These are phyloP conservation scores for Gardenia jasminoides DNA, from an alignment of 257 asterid genomes.

Conservation along the genomic window DNA sequence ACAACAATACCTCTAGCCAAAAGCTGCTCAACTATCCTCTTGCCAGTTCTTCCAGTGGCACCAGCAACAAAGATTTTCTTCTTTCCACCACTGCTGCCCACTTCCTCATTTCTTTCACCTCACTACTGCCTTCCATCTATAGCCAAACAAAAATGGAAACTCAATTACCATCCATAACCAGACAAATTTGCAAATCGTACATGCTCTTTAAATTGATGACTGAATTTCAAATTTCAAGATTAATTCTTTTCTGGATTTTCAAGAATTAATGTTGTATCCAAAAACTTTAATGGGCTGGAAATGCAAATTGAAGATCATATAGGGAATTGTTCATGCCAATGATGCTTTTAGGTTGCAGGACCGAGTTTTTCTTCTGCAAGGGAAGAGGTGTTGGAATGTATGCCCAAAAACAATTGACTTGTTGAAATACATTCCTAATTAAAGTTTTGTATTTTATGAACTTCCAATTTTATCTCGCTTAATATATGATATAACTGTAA, in stretches of 20 bases:
- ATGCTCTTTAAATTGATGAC: background rate
- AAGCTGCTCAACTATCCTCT: constrained; percentile 91
- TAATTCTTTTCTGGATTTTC: background rate
- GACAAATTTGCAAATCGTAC: background rate
- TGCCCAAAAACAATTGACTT: too few species aligned
- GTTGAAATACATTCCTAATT: too few species aligned
- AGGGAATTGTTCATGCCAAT: constrained; percentile 24
- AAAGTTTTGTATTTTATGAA: too few species aligned
- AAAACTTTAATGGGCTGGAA: background rate
- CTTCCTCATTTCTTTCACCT: constrained; percentile 46
- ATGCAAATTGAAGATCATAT: background rate
- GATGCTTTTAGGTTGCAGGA: constrained; percentile 48
- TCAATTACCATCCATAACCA: background rate
- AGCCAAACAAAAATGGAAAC: constrained; percentile 17
- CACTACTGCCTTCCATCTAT: constrained; percentile 63
- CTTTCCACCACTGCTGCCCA: constrained; percentile 28
- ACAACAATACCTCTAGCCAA: constrained; percentile 85
- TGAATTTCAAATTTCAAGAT: background rate
- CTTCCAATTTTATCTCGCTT: too few species aligned
- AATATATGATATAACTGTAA: too few species aligned
- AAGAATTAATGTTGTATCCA: background rate
- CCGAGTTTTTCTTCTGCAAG: constrained; percentile 20
- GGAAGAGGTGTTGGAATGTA: too few species aligned
- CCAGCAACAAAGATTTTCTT: constrained; percentile 90
- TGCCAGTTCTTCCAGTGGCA: constrained; percentile 90